Percentiles rank a stretch among this genome's conserved stretches.
These are phyloP conservation scores for Umbelopsis vinacea DNA, from an alignment of 192 early-diverging fungal genomes.

Conservation along the genomic window DNA sequence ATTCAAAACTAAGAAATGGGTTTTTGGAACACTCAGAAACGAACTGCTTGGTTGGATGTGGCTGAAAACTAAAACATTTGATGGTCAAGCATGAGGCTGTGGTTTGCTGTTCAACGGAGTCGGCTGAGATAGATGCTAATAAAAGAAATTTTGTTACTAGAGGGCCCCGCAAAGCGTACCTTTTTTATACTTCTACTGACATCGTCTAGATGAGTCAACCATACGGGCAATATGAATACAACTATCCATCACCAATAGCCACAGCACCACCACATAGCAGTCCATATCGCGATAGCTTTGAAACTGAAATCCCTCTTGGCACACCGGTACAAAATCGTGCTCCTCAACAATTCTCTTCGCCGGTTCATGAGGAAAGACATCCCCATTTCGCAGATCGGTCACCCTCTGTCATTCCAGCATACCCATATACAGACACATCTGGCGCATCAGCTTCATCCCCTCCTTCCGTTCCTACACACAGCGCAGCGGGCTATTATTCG, in stretches of 20 bases:
- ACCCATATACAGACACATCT: not conserved
- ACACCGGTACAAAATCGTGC: conserved; percentile 5
- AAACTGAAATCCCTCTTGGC: conserved; percentile 11
- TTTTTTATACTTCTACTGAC: not conserved
- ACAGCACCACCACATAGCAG: not conserved
- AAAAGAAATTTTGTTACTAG: no score
- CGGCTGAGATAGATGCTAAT: no score
- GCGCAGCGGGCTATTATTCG: not conserved
- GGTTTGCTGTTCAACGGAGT: no score
- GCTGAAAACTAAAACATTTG: no score
- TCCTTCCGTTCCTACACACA: not conserved
- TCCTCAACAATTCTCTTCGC: not conserved
- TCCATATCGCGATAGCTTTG: conserved; percentile 13
- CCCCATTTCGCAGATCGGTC: conserved; percentile 11
- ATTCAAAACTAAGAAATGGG: no score
- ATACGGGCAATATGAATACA: conserved; percentile 4
- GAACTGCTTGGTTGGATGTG: no score
- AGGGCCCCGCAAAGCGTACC: not conserved
- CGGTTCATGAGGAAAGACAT: not conserved
- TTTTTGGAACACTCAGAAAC: not conserved
- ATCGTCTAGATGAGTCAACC: not conserved
- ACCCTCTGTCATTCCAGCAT: conserved; percentile 6
- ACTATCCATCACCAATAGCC: not conserved
- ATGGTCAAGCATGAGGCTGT: no score
- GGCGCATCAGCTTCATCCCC: not conserved